phyloP scores from a whole-genome alignment of 345 rosid genomes.

The Rhodamnia argentea region DNA sequence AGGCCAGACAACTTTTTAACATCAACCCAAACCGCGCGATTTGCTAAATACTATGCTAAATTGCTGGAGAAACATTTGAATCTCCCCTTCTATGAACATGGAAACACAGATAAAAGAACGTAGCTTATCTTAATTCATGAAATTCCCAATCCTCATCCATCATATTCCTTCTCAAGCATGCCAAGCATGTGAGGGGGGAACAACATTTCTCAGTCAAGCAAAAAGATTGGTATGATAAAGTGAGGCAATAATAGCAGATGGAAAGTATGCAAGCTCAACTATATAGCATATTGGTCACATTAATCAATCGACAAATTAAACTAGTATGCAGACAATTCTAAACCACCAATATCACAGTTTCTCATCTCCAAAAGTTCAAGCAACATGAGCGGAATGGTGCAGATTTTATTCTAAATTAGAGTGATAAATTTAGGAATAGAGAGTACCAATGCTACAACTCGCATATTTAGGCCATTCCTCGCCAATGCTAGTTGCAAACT shows the following conservation, averaged over 20 bases:
- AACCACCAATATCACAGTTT: background rate
- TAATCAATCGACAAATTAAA: background rate
- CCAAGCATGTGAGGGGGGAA: background rate
- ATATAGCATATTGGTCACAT: background rate
- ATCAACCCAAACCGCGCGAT: background rate
- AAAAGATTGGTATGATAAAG: background rate
- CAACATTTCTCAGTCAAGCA: background rate
- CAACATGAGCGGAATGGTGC: background rate
- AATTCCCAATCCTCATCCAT: background rate
- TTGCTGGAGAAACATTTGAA: background rate
- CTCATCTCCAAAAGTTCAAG: background rate
- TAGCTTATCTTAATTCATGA: background rate
- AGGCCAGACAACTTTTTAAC: background rate
- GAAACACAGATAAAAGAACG: background rate
- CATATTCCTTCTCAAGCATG: background rate
- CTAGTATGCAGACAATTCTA: background rate
- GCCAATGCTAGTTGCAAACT: constrained; percentile 48
- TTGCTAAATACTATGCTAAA: background rate
- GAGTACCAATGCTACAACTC: constrained; percentile 62
- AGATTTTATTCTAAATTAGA: background rate
- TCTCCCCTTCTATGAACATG: background rate
- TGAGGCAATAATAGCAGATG: background rate
- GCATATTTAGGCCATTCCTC: constrained; percentile 58
- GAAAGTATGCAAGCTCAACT: background rate
- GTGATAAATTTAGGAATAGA: background rate